Evolutionary conservation across 768 basidiomycete species (phyloP).

Genomic region (Neoboletus subvelutipes): DNA sequence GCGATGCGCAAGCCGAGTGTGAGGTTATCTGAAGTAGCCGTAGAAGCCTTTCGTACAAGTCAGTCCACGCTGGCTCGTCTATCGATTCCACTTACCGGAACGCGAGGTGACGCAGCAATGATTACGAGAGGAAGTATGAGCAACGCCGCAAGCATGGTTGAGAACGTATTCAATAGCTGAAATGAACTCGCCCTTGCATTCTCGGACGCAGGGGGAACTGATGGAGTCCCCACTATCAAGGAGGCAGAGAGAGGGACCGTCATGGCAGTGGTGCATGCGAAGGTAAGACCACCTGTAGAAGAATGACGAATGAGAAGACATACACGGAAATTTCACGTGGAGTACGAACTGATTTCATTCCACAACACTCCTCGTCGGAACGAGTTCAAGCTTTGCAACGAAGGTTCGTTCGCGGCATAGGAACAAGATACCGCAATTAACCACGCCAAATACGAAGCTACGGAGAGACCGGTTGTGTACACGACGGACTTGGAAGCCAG

Average conservation of each 20-base stretch:
- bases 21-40: slow-evolving; percentile 4
- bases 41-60: slow-evolving; percentile 13
- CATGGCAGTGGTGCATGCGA: slow-evolving; percentile 63
- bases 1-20: slow-evolving; percentile 43
- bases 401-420: slow-evolving; percentile 47
- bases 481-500: slow-evolving; percentile 53
- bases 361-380: slow-evolving; percentile 51
- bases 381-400: slow-evolving; percentile 34
- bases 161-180: slow-evolving; percentile 51
- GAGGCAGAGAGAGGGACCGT: slow-evolving; percentile 68
- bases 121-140: slow-evolving; percentile 60
- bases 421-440: slow-evolving; percentile 52
- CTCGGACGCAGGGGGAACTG: slow-evolving; percentile 31
- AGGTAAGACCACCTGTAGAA: slow-evolving; percentile 51
- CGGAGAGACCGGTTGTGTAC: slow-evolving; percentile 58
- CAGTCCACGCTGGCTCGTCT: slow-evolving; percentile 23
- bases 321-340: not conserved
- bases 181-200: slow-evolving; percentile 55
- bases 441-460: slow-evolving; percentile 63
- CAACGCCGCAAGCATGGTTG: slow-evolving; percentile 46
- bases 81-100: slow-evolving; percentile 36
- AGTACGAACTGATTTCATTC: slow-evolving; percentile 61
- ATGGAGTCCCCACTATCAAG: slow-evolving; percentile 41
- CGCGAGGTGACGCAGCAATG: slow-evolving; percentile 46
- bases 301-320: slow-evolving; percentile 3